A percentile compares a stretch with the other conserved stretches of the same genome.
These are phyloP conservation scores for Pseudopithomyces maydicus DNA, from an alignment of 2,329 filamentous ascomycete genomes.

Conservation along the genomic window DNA sequence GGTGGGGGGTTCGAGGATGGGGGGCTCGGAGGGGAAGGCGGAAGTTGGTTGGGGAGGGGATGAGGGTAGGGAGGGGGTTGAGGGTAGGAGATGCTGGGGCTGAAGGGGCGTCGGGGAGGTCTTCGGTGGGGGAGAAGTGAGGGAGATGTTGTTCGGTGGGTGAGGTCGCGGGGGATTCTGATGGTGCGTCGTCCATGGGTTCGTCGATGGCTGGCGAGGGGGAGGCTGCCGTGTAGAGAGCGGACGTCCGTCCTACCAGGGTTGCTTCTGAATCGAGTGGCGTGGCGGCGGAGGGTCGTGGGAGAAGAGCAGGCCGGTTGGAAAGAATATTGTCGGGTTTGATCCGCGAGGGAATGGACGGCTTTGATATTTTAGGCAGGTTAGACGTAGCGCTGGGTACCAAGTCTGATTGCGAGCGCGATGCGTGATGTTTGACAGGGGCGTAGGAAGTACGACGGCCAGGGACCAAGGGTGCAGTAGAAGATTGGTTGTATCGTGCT, in stretches of 20 bases:
- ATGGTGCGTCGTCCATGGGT: neutral
- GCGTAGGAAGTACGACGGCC: conserved; percentile 24
- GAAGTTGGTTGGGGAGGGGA: conserved; percentile 21
- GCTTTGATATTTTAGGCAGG: conserved; percentile 16
- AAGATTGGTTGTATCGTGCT: conserved; percentile 19
- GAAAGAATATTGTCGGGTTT: conserved; percentile 24
- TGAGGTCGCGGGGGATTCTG: conserved; percentile 1
- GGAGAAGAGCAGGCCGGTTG: conserved; percentile 12
- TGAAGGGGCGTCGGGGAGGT: conserved; percentile 15
- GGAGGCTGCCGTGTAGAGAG: conserved; percentile 13
- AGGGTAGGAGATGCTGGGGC: neutral
- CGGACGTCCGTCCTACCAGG: conserved; percentile 27
- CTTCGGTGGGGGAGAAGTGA: conserved; percentile 4
- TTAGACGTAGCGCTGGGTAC: conserved; percentile 19
- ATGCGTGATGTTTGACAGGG: conserved; percentile 25
- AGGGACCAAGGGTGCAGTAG: conserved; percentile 16
- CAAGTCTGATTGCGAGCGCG: conserved; percentile 19
- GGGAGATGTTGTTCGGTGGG: conserved; percentile 2
- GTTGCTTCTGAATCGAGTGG: conserved; percentile 36
- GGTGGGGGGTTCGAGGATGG: conserved; percentile 20
- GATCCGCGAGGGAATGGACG: conserved; percentile 18
- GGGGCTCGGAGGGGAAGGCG: conserved; percentile 24
- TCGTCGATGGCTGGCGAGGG: neutral
- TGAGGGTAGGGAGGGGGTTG: conserved; percentile 5
- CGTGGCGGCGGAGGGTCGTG: conserved; percentile 14